A percentile compares a stretch with the other conserved stretches of the same genome.
These are phyloP conservation scores for Solanum etuberosum DNA, from an alignment of 257 asterid species.

Conservation along the genomic window DNA sequence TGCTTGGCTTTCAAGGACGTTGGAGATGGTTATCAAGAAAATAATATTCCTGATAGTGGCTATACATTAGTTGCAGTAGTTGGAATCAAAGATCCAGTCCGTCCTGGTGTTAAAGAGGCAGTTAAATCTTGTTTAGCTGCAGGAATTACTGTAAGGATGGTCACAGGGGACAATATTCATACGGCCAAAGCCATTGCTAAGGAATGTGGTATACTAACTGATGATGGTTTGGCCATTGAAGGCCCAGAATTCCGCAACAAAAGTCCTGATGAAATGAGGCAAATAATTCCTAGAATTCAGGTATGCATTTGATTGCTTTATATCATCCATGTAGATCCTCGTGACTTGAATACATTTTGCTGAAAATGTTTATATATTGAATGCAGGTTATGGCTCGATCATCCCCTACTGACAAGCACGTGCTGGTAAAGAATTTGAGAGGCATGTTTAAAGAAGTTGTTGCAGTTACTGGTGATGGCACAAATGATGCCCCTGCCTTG, in stretches of 20 bases:
- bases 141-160: constrained; percentile 88
- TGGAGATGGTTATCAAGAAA: constrained; percentile 23
- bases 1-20: constrained; percentile 81
- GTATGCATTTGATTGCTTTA: constrained; percentile 17
- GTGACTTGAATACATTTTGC: not conserved
- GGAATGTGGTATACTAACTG: constrained; percentile 86
- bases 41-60: constrained; percentile 54
- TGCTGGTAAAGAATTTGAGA: constrained; percentile 66
- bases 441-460: constrained; percentile 65
- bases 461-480: constrained; percentile 64
- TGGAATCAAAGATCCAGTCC: constrained; percentile 96
- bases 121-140: constrained; percentile 77
- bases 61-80: constrained; percentile 72
- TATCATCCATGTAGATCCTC: not conserved
- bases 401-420: constrained; percentile 85
- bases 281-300: constrained; percentile 69
- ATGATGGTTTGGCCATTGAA: constrained; percentile 68
- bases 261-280: constrained; percentile 54
- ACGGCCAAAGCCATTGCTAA: constrained; percentile 94
- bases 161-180: constrained; percentile 89
- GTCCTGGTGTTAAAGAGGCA: constrained; percentile 86
- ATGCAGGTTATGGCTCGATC: constrained; percentile 96
- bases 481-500: constrained; percentile 45
- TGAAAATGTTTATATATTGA: constrained; percentile 4
- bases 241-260: constrained; percentile 71